phyloP scores from a whole-genome alignment of 2,329 filamentous ascomycete species.

The Cercospora brassicicola region DNA sequence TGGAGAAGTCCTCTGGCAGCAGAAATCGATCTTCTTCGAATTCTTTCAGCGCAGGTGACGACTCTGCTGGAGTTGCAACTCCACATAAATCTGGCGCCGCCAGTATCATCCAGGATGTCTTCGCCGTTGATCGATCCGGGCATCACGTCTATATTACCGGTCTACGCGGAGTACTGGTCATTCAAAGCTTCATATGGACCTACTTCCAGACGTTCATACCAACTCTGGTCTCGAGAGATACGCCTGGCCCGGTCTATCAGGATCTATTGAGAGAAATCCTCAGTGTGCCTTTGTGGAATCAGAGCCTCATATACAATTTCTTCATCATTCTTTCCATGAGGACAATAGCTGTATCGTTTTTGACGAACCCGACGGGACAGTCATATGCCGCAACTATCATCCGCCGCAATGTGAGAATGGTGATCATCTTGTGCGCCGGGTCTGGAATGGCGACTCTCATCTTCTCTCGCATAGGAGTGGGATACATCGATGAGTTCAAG shows the following conservation, averaged over 20 bases:
- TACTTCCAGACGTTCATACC: conserved; percentile 51
- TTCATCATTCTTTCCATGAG: conserved; percentile 51
- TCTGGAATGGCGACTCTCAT: conserved; percentile 44
- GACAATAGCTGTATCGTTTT: conserved; percentile 46
- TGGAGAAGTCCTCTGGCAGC: neutral
- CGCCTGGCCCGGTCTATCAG: conserved; percentile 44
- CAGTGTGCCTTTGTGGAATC: conserved; percentile 50
- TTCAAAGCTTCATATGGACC: conserved; percentile 48
- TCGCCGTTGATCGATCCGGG: neutral
- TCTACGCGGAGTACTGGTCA: conserved; percentile 47
- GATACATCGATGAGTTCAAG: conserved; percentile 45
- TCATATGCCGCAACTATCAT: conserved; percentile 46
- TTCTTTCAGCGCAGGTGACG: neutral
- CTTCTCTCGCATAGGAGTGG: conserved; percentile 37
- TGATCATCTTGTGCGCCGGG: conserved; percentile 44
- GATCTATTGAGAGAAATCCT: conserved; percentile 47
- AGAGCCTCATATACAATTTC: conserved; percentile 48
- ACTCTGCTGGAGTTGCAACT: neutral
- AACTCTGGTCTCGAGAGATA: conserved; percentile 42
- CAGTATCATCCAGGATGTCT: neutral
- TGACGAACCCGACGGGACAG: conserved; percentile 40
- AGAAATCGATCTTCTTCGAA: neutral
- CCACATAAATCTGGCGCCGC: neutral
- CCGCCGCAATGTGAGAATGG: conserved; percentile 46
- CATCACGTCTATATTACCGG: conserved; percentile 43